Conservation (phyloP, 352 stramenopile species). For the Globisporangium barbulae region DNA sequence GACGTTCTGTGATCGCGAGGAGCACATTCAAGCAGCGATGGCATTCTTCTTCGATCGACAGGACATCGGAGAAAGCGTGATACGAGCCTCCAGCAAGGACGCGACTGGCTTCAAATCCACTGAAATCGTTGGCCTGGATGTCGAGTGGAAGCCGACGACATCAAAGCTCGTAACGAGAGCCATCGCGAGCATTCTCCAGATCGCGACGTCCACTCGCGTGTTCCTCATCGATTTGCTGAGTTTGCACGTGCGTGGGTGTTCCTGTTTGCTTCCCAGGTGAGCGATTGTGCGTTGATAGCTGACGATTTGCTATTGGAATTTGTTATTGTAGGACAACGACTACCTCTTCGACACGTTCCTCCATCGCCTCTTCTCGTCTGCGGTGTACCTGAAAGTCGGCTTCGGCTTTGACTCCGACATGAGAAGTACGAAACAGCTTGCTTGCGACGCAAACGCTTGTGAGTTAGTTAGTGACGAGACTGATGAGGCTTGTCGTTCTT, state of each 20-base stretch:
- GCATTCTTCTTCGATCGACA: slow-evolving; percentile 25
- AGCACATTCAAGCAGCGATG: slow-evolving; percentile 20
- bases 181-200: slow-evolving; percentile 62
- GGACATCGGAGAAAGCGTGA: background rate
- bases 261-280: background rate
- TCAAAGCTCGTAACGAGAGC: slow-evolving; percentile 26
- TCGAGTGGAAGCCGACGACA: slow-evolving; percentile 57
- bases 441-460: background rate
- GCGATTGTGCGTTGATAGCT: background rate
- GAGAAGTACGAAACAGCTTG: slow-evolving; percentile 35
- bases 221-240: slow-evolving; percentile 58
- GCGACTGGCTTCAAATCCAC: background rate
- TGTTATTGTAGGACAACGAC: slow-evolving; percentile 26
- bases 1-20: slow-evolving; percentile 42
- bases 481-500: background rate
- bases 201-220: slow-evolving; percentile 37
- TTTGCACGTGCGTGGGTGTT: slow-evolving; percentile 40
- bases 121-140: slow-evolving; percentile 48
- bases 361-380: slow-evolving; percentile 30
- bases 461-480: background rate
- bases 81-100: background rate
- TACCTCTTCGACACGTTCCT: slow-evolving; percentile 52
- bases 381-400: slow-evolving; percentile 44
- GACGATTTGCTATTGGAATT: background rate
- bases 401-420: slow-evolving; percentile 72